Evolutionary conservation across 2,329 filamentous ascomycete genomes (phyloP).

Genomic region (Ceratocystis variospora): DNA sequence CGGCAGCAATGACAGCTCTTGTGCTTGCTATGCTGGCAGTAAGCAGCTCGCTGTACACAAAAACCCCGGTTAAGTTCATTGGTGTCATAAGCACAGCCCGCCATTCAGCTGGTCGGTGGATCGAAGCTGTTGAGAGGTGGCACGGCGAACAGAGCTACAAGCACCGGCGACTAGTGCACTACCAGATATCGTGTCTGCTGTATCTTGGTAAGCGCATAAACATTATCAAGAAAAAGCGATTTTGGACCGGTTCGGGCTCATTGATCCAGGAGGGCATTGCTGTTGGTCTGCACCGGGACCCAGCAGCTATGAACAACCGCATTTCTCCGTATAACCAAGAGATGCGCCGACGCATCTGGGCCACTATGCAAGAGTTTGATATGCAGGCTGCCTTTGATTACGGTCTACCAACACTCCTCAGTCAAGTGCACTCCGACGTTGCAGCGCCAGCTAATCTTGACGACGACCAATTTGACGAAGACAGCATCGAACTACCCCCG

Average conservation of each 20-base stretch:
- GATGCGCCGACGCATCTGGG: conserved; percentile 48
- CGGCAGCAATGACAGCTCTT: conserved; percentile 42
- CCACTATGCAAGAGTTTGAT: conserved; percentile 48
- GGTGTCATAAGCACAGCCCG: conserved; percentile 43
- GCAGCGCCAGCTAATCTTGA: conserved; percentile 44
- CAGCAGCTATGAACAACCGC: conserved; percentile 39
- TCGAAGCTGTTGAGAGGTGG: conserved; percentile 43
- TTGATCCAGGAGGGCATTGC: conserved; percentile 45
- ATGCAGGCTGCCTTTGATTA: conserved; percentile 49
- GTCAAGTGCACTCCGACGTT: conserved; percentile 42
- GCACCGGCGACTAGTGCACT: conserved; percentile 46
- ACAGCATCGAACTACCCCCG: conserved; percentile 36
- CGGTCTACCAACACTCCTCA: conserved; percentile 43
- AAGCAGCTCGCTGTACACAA: conserved; percentile 43
- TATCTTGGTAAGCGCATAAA: conserved; percentile 49
- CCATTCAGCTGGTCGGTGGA: conserved; percentile 42
- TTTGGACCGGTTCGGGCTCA: conserved; percentile 44
- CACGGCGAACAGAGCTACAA: conserved; percentile 44
- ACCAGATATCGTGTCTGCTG: conserved; percentile 45
- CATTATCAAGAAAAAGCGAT: conserved; percentile 50
- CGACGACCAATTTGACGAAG: conserved; percentile 43
- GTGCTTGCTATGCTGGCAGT: conserved; percentile 47
- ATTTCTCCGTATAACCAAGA: conserved; percentile 48
- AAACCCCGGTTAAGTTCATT: conserved; percentile 40
- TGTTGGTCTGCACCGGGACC: conserved; percentile 46